A percentile compares a stretch with the other conserved stretches of the same genome.
Evolutionary conservation across 2,329 filamentous ascomycete species (phyloP).

Genomic region (Grosmannia serpens): DNA sequence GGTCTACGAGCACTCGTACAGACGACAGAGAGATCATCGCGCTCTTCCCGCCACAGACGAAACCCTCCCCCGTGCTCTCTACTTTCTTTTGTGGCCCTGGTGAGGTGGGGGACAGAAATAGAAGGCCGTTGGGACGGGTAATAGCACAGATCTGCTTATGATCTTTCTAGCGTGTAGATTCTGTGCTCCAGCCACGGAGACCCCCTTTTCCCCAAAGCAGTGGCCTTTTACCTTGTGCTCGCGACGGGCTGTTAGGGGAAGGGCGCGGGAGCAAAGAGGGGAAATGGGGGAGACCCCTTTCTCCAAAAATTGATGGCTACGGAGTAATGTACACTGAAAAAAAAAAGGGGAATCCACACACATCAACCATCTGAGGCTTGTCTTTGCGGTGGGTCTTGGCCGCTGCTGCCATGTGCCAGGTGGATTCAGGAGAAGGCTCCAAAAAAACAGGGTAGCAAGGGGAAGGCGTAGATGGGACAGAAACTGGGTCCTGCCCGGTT

Average conservation of each 20-base stretch:
- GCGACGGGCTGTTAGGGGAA: neutral
- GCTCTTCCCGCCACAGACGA: too few relatives aligned
- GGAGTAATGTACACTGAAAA: neutral
- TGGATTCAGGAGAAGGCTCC: slow-evolving; percentile 1
- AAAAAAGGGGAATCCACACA: neutral
- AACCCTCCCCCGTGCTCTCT: neutral
- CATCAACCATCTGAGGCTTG: neutral
- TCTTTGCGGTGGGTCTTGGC: neutral
- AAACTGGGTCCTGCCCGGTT: neutral
- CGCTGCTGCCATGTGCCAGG: slow-evolving; percentile 5
- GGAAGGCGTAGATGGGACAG: neutral
- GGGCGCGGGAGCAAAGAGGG: neutral
- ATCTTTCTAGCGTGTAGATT: slow-evolving; percentile 6
- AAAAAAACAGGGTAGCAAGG: slow-evolving; percentile 3
- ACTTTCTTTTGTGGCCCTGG: neutral
- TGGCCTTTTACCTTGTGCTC: neutral
- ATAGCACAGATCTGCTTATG: slow-evolving; percentile 1
- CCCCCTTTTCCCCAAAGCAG: neutral
- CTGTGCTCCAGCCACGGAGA: slow-evolving; percentile 1
- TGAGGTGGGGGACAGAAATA: neutral
- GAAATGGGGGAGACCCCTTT: neutral
- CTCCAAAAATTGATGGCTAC: neutral
- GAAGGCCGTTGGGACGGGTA: neutral
- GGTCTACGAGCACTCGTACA: too few relatives aligned
- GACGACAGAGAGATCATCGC: too few relatives aligned